Base-by-base conservation (phyloP, 2,329 filamentous ascomycete species). In the Plectosphaerella plurivora region DNA sequence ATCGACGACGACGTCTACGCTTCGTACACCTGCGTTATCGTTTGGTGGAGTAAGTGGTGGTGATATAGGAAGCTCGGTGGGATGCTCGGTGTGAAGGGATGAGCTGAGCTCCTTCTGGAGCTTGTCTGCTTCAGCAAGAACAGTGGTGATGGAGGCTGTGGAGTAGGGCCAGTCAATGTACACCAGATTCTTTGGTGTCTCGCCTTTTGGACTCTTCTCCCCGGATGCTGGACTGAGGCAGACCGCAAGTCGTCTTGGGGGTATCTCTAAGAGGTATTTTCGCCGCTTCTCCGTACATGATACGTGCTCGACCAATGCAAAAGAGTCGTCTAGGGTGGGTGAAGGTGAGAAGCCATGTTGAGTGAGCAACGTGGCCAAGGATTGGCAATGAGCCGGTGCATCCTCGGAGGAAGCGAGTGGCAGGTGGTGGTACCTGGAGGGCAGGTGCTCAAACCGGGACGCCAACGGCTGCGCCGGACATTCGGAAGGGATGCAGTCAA, bases 131-230 rank as follows among this genome's bases (percentile, higher is more conserved):
- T 53, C 47, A 8, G 41, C 33, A 20, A 53, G 51, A 3, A 41
- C 51, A 7, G 33, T 28, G 15, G 15, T 22, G 6, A 53, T 41
- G 9, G 42, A 46, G 6, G 51, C 50, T 5, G 51, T 53, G 5
- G 36, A 47, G 35, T 50, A 53, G 16, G 51, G 51, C 22, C 36
- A 37, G 24, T 11, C 8, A 20, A 49, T 39, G 28, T 53, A 53
- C n/a, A 53, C 51, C 12, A 53, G 22, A 16, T 53, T 50, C 18
- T 15, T 39, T 20, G 47, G 33, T 18, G 42, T 16, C 44, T 45
- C 14, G 3, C 25, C 44, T 7, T 2, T 3, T 15, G 18, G 18
- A 12, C 12, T 15, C 25, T 45, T 18, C 9, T 28, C 44, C 18
- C 25, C 20, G 44, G 16, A 45, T 5, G 44, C 18, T 15, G 44